Evolutionary conservation across 164 flowering plant genomes (phyloP).

Genomic region (Amborella trichopoda): DNA sequence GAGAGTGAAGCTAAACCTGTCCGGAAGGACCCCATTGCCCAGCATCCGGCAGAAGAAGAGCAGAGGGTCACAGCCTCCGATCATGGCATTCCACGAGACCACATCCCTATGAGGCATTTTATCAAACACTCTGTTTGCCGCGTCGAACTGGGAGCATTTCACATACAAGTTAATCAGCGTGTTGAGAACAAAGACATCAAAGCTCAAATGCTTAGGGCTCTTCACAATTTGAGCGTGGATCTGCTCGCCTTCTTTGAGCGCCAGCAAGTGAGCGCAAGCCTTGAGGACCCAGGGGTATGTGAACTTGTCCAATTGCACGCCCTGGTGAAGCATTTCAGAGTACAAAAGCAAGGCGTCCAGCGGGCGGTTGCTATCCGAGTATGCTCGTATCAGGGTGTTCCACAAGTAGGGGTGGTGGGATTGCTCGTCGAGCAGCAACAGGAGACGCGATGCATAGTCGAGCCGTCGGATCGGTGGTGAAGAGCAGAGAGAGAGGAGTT

Average conservation of each 20-base stretch:
- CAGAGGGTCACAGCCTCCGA: slow-evolving; percentile 34
- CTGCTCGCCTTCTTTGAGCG: slow-evolving; percentile 5
- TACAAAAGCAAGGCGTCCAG: slow-evolving; percentile 2
- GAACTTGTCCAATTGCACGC: slow-evolving; percentile 5
- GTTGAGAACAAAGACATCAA: slow-evolving; percentile 7
- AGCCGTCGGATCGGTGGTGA: too few species aligned
- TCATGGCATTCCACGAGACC: slow-evolving; percentile 48
- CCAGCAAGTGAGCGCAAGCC: neutral
- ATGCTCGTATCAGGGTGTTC: slow-evolving; percentile 6
- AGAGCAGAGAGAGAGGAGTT: neutral
- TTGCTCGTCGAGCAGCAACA: too few species aligned
- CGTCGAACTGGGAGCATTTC: slow-evolving; percentile 1
- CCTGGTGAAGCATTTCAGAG: slow-evolving; percentile 1
- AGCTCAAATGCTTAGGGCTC: too few species aligned
- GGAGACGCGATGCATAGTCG: too few species aligned
- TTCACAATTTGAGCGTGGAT: slow-evolving; percentile 6
- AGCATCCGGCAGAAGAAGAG: slow-evolving; percentile 37
- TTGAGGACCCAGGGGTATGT: slow-evolving; percentile 5
- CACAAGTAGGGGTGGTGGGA: slow-evolving; percentile 6
- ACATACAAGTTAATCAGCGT: slow-evolving; percentile 11
- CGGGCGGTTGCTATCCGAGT: neutral
- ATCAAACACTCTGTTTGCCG: slow-evolving; percentile 10
- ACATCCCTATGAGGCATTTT: slow-evolving; percentile 10
- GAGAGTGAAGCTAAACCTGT: slow-evolving; percentile 42
- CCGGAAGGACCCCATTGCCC: slow-evolving; percentile 27